phyloP scores from a whole-genome alignment of 2,329 filamentous ascomycete genomes.

The Diaporthe capsici region DNA sequence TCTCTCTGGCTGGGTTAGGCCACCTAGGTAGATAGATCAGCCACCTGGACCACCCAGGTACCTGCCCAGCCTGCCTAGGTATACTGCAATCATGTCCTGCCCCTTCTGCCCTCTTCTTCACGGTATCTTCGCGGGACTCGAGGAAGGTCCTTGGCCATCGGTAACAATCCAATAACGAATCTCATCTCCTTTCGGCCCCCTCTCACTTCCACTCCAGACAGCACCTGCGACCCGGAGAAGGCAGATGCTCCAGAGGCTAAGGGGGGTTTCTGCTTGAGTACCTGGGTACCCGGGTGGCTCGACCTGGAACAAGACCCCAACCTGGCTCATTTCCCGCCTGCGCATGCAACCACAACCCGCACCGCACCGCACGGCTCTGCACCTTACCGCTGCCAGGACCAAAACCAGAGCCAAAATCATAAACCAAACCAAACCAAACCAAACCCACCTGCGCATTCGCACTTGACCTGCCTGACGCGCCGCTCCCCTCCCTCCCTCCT shows the following conservation, averaged over 20 bases:
- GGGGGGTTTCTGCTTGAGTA: slow-evolving; percentile 19
- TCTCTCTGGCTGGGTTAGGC: slow-evolving; percentile 1
- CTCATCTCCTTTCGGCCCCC: slow-evolving; percentile 15
- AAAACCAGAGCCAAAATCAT: slow-evolving; percentile 2
- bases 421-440: slow-evolving; percentile 16
- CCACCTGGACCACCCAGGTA: too few species aligned
- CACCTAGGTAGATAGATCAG: not conserved
- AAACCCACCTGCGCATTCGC: slow-evolving; percentile 1
- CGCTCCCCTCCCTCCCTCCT: not conserved
- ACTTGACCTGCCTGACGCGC: not conserved
- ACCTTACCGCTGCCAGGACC: slow-evolving; percentile 18
- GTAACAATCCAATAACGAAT: slow-evolving; percentile 7
- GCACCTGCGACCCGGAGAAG: not conserved
- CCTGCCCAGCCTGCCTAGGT: not conserved
- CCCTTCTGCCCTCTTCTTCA: not conserved
- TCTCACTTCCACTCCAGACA: slow-evolving; percentile 13
- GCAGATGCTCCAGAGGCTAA: slow-evolving; percentile 3
- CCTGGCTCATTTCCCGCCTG: slow-evolving; percentile 35
- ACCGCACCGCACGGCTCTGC: slow-evolving; percentile 14
- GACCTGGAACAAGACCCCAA: slow-evolving; percentile 37
- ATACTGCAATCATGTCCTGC: not conserved
- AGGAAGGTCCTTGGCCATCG: not conserved
- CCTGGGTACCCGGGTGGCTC: slow-evolving; percentile 17
- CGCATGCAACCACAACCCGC: not conserved
- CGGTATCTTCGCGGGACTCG: not conserved